Evolutionary conservation across 495 filamentous ascomycete genomes (phyloP), one percentile per base, ranked within the genome.

Genomic region (Trichoderma parareesei): DNA sequence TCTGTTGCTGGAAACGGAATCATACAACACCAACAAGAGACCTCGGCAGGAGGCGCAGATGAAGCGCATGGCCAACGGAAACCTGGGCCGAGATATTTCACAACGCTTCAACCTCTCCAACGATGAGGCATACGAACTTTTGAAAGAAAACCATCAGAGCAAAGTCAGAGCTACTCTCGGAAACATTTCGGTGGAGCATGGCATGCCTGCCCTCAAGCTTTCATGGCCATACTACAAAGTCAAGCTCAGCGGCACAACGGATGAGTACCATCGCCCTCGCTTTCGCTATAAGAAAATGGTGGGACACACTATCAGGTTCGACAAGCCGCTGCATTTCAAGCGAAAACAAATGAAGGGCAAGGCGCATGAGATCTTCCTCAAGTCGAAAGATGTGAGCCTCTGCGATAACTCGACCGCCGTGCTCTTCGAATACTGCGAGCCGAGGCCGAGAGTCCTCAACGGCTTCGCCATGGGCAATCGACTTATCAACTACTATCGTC

Each of bases 401-500:
- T 89, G 86, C 64, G 94, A 99, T 72, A 96, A 93, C 71, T 92
- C 95, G 0, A 87, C 84, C 35, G 86, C 88, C 16, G 78, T 97
- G 9, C 81, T 99, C 16, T 85, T 97, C 41, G 94, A 99, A 76
- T 98, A 98, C 75, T 94, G 91, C 11, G 94, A 99, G 72, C 91
- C 98, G 73, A 89, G 90, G 64, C 94, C 94, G 1, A 89, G 85
- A 13, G 89, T 93, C 65, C 80, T 99, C 67, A 97, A 94, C 8
- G 95, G 96, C 74, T 93, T 97, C 68, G 94, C 93, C 66, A 99
- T 99, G 94, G 93, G 91, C 61, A 93, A 86, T 72, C 88, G 90
- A 48, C 85, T 98, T 48, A 89, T 98, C 76, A 97, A 98, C 70
- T 98, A 97, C 76, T 97, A 97, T 71, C 88, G 94, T 16, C 88